Percentiles rank a stretch among this genome's conserved stretches.
These are phyloP conservation scores for Colletotrichum orchidophilum DNA, from an alignment of 2,329 filamentous ascomycete genomes.

Conservation along the genomic window DNA sequence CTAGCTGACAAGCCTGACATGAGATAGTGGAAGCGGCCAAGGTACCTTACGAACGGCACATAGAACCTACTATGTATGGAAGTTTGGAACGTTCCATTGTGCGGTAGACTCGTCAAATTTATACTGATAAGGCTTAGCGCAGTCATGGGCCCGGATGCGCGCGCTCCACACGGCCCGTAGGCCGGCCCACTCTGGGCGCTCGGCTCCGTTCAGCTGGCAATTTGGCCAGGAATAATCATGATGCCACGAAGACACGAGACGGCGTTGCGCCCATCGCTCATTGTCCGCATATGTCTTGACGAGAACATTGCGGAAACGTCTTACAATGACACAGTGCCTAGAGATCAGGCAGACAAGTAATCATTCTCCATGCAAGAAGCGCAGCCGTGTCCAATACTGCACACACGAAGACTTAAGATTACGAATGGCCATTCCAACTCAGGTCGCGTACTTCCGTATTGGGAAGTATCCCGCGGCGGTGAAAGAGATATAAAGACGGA, in stretches of 20 bases:
- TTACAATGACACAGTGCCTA: too few relatives aligned
- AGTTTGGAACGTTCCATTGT: conserved; percentile 1
- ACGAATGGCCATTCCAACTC: not conserved
- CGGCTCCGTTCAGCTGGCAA: not conserved
- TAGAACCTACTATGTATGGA: not conserved
- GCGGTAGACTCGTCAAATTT: conserved; percentile 47
- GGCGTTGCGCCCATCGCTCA: not conserved
- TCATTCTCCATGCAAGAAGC: too few relatives aligned
- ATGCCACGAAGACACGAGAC: not conserved
- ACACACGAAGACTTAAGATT: not conserved
- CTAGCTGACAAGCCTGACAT: not conserved
- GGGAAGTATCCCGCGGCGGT: too few relatives aligned
- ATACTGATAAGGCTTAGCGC: conserved; percentile 50
- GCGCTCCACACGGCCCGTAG: not conserved
- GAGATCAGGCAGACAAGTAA: too few relatives aligned
- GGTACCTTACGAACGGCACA: not conserved
- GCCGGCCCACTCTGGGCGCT: not conserved
- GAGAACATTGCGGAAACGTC: not conserved
- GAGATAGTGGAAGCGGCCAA: not conserved
- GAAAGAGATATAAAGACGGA: not conserved
- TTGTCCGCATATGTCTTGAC: not conserved
- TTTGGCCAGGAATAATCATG: too few relatives aligned
- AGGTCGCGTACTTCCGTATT: not conserved
- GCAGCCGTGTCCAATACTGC: not conserved
- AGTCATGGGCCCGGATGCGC: not conserved